A percentile compares a stretch with the other conserved stretches of the same genome.
Evolutionary conservation across 306 rosid genomes (phyloP).

Genomic region (Castanospermum australe): DNA sequence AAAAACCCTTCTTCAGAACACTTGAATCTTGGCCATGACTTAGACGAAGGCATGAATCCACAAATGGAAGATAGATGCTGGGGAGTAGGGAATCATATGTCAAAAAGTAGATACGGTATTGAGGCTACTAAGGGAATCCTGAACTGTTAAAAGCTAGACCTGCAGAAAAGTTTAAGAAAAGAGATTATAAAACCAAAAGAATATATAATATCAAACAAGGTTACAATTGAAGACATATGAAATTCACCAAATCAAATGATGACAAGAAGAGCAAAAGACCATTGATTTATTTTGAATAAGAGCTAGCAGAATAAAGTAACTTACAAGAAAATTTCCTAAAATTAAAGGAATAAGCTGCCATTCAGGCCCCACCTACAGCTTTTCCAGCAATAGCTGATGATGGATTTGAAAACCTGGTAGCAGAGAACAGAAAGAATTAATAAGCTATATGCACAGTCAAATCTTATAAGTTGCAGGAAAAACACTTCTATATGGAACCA

Average conservation of each 20-base stretch:
- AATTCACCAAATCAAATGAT: not conserved
- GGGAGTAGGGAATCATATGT: slow-evolving; percentile 20
- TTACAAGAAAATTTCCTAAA: slow-evolving; percentile 35
- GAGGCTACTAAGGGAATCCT: slow-evolving; percentile 29
- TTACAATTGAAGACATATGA: not conserved
- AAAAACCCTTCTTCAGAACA: not conserved
- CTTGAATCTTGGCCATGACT: slow-evolving; percentile 21
- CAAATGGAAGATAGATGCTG: slow-evolving; percentile 20
- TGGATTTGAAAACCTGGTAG: slow-evolving; percentile 55
- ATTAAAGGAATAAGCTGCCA: slow-evolving; percentile 11
- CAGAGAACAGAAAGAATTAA: not conserved
- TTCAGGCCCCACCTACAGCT: slow-evolving; percentile 56
- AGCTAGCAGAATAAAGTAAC: not conserved
- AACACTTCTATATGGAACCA: not conserved
- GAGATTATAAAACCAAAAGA: not conserved
- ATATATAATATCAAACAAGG: not conserved
- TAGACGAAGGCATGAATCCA: not conserved
- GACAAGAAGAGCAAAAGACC: not conserved
- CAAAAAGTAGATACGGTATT: not conserved
- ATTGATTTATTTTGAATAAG: not conserved
- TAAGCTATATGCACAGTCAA: not conserved
- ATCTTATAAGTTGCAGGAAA: not conserved
- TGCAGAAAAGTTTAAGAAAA: slow-evolving; percentile 17
- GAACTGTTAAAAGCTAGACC: slow-evolving; percentile 39
- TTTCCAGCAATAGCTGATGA: slow-evolving; percentile 47